Percentiles rank a stretch among this genome's conserved stretches.
Conservation (phyloP, 108 stramenopile species). For the Conticribra weissflogii region DNA sequence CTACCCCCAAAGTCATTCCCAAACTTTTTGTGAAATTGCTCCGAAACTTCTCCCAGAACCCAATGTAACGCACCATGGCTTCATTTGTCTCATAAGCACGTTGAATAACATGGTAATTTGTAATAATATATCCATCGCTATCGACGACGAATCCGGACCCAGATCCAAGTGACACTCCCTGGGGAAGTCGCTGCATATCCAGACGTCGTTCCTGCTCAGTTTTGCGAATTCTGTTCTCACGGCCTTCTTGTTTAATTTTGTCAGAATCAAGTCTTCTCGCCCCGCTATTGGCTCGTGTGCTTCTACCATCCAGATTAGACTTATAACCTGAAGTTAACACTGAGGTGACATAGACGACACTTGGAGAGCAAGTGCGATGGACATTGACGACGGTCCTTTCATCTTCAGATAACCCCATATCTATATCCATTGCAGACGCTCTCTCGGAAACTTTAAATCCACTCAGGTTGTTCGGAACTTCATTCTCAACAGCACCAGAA, state of each 20-base stretch:
- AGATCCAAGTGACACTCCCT: conserved; percentile 52
- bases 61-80: conserved; percentile 22
- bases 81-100: conserved; percentile 52
- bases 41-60: conserved; percentile 31
- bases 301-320: no score
- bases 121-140: conserved; percentile 79
- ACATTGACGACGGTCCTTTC: conserved; percentile 68
- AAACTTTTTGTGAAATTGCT: conserved; percentile 69
- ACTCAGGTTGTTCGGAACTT: no score
- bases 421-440: conserved; percentile 29
- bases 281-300: no score
- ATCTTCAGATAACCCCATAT: conserved; percentile 46
- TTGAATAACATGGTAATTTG: conserved; percentile 91
- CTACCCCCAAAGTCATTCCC: conserved; percentile 9
- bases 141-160: conserved; percentile 81
- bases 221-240: no score
- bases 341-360: conserved; percentile 77
- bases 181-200: no score
- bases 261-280: no score
- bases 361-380: conserved; percentile 58
- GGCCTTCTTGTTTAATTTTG: no score
- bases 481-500: no score
- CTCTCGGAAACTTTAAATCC: conserved; percentile 12
- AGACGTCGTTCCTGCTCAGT: no score
- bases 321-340: conserved; percentile 45